phyloP scores from a whole-genome alignment of 768 basidiomycete genomes.

The Boletus rufocinnamomeus region DNA sequence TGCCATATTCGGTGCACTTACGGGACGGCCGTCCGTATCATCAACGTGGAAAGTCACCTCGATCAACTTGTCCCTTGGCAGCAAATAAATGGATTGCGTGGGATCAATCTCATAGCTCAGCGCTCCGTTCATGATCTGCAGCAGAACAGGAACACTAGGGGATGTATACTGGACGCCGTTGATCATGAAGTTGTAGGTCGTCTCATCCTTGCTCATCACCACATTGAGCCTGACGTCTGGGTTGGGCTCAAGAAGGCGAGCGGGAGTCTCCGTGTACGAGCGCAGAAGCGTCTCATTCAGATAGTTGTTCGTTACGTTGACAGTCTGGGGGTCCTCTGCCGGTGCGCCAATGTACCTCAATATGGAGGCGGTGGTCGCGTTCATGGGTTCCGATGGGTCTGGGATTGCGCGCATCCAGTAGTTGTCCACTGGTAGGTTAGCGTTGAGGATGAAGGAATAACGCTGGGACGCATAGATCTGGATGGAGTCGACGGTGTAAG shows the following conservation, averaged over 20 bases:
- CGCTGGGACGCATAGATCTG: constrained; percentile 43
- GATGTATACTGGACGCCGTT: constrained; percentile 15
- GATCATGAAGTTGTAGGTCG: constrained; percentile 15
- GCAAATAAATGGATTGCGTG: constrained; percentile 12
- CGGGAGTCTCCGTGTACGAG: constrained; percentile 14
- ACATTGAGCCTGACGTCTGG: constrained; percentile 27
- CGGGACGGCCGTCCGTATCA: constrained; percentile 24
- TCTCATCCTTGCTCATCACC: constrained; percentile 7
- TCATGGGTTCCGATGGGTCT: not conserved
- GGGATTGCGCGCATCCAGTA: constrained; percentile 36
- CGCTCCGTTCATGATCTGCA: constrained; percentile 28
- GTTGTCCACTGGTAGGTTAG: constrained; percentile 41
- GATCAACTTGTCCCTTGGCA: constrained; percentile 19
- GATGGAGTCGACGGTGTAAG: constrained; percentile 41
- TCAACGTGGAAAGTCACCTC: constrained; percentile 19
- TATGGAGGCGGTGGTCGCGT: constrained; percentile 15
- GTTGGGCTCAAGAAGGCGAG: constrained; percentile 10
- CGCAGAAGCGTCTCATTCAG: constrained; percentile 23
- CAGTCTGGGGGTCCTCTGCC: constrained; percentile 10
- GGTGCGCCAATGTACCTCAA: constrained; percentile 23
- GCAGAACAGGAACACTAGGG: constrained; percentile 18
- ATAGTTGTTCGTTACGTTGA: not conserved
- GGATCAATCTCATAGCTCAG: constrained; percentile 5
- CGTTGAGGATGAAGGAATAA: constrained; percentile 47
- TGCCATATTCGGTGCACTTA: constrained; percentile 20